phyloP scores from a whole-genome alignment of 768 basidiomycete species.

The Melanogaster broomeanus region DNA sequence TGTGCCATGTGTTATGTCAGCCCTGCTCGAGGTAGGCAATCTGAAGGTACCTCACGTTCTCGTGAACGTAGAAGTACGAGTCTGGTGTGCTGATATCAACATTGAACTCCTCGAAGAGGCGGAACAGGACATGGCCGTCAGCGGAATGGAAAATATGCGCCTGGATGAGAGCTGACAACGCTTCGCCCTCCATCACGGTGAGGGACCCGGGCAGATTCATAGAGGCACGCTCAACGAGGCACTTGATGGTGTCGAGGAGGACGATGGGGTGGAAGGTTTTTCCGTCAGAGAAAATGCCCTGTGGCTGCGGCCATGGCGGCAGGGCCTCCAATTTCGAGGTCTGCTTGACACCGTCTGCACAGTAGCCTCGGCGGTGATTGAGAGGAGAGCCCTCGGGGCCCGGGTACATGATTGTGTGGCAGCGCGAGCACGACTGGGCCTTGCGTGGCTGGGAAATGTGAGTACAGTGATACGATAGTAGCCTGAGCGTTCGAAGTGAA shows the following conservation, averaged over 20 bases:
- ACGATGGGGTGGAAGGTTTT: neutral
- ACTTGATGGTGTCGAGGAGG: neutral
- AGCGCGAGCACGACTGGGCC: constrained; percentile 2
- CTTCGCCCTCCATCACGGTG: neutral
- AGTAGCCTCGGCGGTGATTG: constrained; percentile 7
- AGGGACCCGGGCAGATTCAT: neutral
- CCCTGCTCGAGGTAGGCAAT: neutral
- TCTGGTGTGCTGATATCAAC: neutral
- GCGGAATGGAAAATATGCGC: neutral
- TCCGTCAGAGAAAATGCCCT: constrained; percentile 1
- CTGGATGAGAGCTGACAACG: neutral
- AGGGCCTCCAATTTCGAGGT: neutral
- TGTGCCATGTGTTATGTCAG: neutral
- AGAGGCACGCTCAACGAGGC: neutral
- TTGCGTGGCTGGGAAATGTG: neutral
- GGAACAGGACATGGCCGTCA: neutral
- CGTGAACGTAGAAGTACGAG: neutral
- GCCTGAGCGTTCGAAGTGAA: no score
- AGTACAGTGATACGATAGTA: no score
- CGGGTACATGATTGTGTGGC: constrained; percentile 13
- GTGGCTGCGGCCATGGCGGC: constrained; percentile 8
- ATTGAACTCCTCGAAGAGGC: neutral
- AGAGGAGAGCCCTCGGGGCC: constrained; percentile 4
- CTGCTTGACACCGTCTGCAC: neutral
- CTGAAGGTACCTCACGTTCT: neutral